Conservation (phyloP, 805 yeast species). For the Barnettozyma pratensis region DNA sequence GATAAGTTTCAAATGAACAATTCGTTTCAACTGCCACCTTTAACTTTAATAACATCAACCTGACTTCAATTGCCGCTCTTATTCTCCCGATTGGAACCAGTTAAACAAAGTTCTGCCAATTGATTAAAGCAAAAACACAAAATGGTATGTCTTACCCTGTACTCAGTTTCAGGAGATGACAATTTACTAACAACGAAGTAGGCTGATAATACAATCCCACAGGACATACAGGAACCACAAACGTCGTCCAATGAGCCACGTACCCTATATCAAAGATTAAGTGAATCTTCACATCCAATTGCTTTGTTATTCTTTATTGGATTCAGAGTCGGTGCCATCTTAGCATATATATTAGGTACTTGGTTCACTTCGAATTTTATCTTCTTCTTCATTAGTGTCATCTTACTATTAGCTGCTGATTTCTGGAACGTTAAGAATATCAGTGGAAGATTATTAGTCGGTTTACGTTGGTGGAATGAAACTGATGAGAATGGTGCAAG, state of each 20-base stretch:
- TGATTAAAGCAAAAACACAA: neutral
- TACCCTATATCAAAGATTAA: slow-evolving; percentile 41
- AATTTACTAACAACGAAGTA: neutral
- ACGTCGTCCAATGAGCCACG: slow-evolving; percentile 1
- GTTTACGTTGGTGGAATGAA: slow-evolving; percentile 97
- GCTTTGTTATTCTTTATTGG: slow-evolving; percentile 62
- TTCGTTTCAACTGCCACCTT: too few relatives aligned
- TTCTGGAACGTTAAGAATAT: slow-evolving; percentile 93
- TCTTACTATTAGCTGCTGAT: slow-evolving; percentile 77
- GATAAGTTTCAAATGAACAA: too few relatives aligned
- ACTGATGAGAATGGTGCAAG: slow-evolving; percentile 45
- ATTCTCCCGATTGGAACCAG: too few relatives aligned
- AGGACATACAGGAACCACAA: slow-evolving; percentile 1
- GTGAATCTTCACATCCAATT: slow-evolving; percentile 79
- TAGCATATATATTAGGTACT: slow-evolving; percentile 66
- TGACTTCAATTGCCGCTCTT: too few relatives aligned
- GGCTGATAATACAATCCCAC: slow-evolving; percentile 9
- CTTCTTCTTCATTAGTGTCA: slow-evolving; percentile 71
- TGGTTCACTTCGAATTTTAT: slow-evolving; percentile 63
- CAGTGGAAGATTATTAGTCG: slow-evolving; percentile 84
- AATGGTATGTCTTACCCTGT: neutral
- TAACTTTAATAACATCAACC: too few relatives aligned
- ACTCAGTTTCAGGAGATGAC: neutral
- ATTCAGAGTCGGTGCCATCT: slow-evolving; percentile 58
- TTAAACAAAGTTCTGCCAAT: too few relatives aligned